Evolutionary conservation across 495 filamentous ascomycete genomes (phyloP), one percentile per base, ranked within the genome.

Genomic region (Talaromyces proteolyticus): DNA sequence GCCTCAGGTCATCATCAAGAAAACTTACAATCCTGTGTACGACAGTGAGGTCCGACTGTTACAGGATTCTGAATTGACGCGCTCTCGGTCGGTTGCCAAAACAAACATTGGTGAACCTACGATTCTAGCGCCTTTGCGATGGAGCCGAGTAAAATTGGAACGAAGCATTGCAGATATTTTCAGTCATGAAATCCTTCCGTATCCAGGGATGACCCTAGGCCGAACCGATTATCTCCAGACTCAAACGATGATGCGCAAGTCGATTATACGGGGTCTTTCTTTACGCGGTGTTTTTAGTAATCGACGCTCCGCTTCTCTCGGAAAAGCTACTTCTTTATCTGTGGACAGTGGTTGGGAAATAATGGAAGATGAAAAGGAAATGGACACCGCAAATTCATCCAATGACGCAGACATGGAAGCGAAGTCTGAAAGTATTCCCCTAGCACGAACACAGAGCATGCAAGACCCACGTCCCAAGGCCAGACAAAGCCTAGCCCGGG

Each of bases 211-310:
- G 80, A 77, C 74, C 17, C 69, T 76, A 44, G 78, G 80, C 36
- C 75, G 79, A 55, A 76, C 82, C 40, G 90, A 75, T 26, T 70
- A 6, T 61, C 92, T 44, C 78, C 85, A 39, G 47, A 49, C 29
- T 20, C 47, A 39, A 34, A 41, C 29, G 0, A 24, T 49, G 37
- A 34, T 49, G 20, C 25, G 81, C 6, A 86, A 82, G 42, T 86
- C 86, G 1, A 79, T 95, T 58, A 93, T 93, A 76, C 79, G 89
- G 38, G 91, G 88, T 59, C 73, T 95, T 18, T 93, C 87, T 60
- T 50, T 66, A 12, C 68, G 59, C 34, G 46, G 59, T 4, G 59
- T 56, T 5, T 63, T 69, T 18, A 58, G 49, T 34, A 49, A 36
- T 38, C 59, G 55, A 45, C 66, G 64, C 23, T 67, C 68, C 4